Evolutionary conservation across 2,329 filamentous ascomycete species (phyloP), one percentile per base, ranked within the genome.

Genomic region (Cladosporium sp.): DNA sequence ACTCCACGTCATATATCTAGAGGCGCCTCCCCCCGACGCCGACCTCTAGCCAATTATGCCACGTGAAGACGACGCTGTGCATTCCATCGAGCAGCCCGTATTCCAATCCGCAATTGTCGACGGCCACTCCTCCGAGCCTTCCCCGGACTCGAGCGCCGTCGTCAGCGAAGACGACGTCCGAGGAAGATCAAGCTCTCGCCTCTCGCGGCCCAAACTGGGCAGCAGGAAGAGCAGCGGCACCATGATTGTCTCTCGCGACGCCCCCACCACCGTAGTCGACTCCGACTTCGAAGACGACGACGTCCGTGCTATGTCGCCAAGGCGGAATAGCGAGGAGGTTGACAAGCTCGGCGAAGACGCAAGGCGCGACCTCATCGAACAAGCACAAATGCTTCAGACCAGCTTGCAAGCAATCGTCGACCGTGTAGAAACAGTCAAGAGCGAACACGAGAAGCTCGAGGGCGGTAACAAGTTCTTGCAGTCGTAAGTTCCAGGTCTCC

Each of bases 391-490:
- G 56, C 83, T 98, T 31, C 95, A 99, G 79, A 91, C 93, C 63
- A 96, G 92, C 31, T 87, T 99, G 37, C 84, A 96, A 68, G 91
- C 90, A 69, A 90, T 98, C 52, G 92, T 97, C 70, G 92, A 97
- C 79, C 91, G 93, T 61, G 96, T 98, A 77, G 95, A 99, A 76
- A 91, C 92, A 33, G 93, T 98, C 69, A 92, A 93, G 78, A 90
- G 91, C 72, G 94, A 98, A 76, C 93, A 99, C 76, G 92, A 97
- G 80, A 97, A 97, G 80, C 88, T 99, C 64, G 93, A 98, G 79
- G 95, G 86, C 78, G 93, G 97, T 78, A 99, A 99, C 84, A 94
- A 93, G 74, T 97, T 98, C 75, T 81, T 99, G 57, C 94, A 98
- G 79, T 83, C 82, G 82, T 84, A 74, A 64, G 81, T 80, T 12